A percentile compares a stretch with the other conserved stretches of the same genome.
phyloP scores from a whole-genome alignment of 208 protist genomes.

The Trypanosoma rangeli region DNA sequence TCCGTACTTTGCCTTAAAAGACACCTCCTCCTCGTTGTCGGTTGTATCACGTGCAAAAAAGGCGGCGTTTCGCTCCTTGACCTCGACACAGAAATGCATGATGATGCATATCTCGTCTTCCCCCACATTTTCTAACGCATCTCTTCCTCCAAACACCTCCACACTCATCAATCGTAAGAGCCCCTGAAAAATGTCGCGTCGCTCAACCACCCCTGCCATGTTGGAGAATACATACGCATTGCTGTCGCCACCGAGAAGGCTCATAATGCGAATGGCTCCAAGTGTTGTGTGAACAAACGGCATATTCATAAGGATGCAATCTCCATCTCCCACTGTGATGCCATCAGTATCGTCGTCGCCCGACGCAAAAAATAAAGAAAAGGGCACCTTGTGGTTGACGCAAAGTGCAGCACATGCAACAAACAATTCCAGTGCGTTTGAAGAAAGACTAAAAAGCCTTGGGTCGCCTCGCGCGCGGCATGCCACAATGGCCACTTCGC shows the following conservation, averaged over 20 bases:
- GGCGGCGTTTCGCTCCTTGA: slow-evolving; percentile 51
- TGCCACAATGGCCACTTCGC: slow-evolving; percentile 64
- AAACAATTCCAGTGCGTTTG: slow-evolving; percentile 36
- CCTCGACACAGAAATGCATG: slow-evolving; percentile 50
- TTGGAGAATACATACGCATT: slow-evolving; percentile 28
- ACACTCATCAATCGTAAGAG: slow-evolving; percentile 40
- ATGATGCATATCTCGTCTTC: slow-evolving; percentile 55
- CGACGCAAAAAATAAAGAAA: slow-evolving; percentile 41
- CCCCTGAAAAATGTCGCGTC: slow-evolving; percentile 27
- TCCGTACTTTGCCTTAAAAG: slow-evolving; percentile 17
- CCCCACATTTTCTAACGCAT: slow-evolving; percentile 62
- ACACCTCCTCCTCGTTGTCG: slow-evolving; percentile 15
- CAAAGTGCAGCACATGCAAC: slow-evolving; percentile 69
- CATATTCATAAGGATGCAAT: slow-evolving; percentile 24
- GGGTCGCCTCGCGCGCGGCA: slow-evolving; percentile 23
- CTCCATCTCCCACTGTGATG: background rate
- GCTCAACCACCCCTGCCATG: slow-evolving; percentile 13
- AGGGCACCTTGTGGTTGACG: slow-evolving; percentile 57
- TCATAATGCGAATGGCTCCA: slow-evolving; percentile 53
- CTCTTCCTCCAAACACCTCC: slow-evolving; percentile 35
- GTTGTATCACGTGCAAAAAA: slow-evolving; percentile 40
- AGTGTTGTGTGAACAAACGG: slow-evolving; percentile 19
- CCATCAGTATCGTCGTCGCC: background rate
- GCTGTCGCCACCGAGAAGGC: slow-evolving; percentile 24
- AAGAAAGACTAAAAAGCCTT: slow-evolving; percentile 12